These are phyloP conservation scores for Ceraceosorus bombacis DNA, from an alignment of 1,284 basidiomycete genomes.

Conservation along the genomic window DNA sequence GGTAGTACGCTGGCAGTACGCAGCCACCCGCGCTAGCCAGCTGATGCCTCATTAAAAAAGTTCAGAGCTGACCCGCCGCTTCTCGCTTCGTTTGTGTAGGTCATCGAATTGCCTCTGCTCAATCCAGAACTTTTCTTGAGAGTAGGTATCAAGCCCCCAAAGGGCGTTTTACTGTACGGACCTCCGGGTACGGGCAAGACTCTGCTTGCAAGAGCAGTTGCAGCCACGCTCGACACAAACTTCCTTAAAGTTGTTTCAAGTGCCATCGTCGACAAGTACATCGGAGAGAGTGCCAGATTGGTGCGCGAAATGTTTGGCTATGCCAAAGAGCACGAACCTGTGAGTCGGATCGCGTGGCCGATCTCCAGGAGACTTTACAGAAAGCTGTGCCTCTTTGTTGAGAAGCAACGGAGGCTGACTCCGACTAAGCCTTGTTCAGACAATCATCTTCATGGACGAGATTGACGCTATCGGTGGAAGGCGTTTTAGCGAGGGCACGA, in stretches of 20 bases:
- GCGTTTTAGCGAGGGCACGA: constrained; percentile 95
- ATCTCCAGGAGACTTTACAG: too few species aligned
- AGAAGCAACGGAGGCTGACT: too few species aligned
- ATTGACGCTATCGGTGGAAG: constrained; percentile 59
- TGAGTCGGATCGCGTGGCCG: not conserved
- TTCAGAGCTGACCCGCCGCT: too few species aligned
- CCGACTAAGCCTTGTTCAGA: not conserved
- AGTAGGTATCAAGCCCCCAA: constrained; percentile 92
- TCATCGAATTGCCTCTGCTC: constrained; percentile 90
- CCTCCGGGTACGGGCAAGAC: constrained; percentile 96
- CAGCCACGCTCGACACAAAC: constrained; percentile 89
- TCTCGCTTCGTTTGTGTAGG: constrained; percentile 51
- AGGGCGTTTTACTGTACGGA: constrained; percentile 85
- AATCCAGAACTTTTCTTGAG: constrained; percentile 91
- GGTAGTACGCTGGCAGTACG: not conserved
- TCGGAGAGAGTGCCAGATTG: constrained; percentile 90
- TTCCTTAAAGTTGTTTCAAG: constrained; percentile 98
- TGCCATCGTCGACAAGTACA: constrained; percentile 99
- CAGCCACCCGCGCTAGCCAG: too few species aligned
- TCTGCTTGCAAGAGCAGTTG: constrained; percentile 86
- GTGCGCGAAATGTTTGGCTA: constrained; percentile 98
- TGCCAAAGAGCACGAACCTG: constrained; percentile 87
- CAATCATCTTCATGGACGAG: constrained; percentile 97
- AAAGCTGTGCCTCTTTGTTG: too few species aligned
- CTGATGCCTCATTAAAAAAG: too few species aligned